phyloP scores from a whole-genome alignment of 2,329 filamentous ascomycete genomes.

The Ophiostoma ulmi region DNA sequence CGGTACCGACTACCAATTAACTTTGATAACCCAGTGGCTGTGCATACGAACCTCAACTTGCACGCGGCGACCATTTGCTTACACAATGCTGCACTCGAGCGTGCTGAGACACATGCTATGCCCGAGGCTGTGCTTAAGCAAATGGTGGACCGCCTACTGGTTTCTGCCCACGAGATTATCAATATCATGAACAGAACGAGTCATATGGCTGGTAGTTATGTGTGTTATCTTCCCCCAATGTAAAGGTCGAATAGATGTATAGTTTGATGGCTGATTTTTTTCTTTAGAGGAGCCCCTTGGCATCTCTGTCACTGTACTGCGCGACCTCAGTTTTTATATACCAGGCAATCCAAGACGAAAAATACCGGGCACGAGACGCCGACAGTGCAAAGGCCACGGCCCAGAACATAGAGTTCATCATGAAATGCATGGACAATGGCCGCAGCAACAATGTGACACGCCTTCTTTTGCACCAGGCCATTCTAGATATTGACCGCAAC shows the following conservation, averaged over 20 bases:
- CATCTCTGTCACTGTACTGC: constrained; percentile 79
- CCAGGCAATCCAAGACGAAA: constrained; percentile 55
- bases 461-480: constrained; percentile 77
- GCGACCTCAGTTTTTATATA: constrained; percentile 80
- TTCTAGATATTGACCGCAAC: constrained; percentile 68
- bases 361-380: constrained; percentile 8
- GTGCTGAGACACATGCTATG: constrained; percentile 66
- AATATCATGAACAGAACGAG: constrained; percentile 75
- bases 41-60: constrained; percentile 82
- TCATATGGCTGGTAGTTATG: constrained; percentile 44
- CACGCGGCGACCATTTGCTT: constrained; percentile 84
- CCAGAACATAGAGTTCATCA: constrained; percentile 64
- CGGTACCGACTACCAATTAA: constrained; percentile 66
- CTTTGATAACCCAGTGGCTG: constrained; percentile 63
- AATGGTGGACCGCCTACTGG: constrained; percentile 67
- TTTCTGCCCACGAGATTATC: constrained; percentile 78
- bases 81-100: constrained; percentile 83
- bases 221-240: constrained; percentile 42
- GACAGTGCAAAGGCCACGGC: constrained; percentile 39
- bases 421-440: constrained; percentile 72
- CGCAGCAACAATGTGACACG: constrained; percentile 69
- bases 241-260: constrained; percentile 27
- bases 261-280: constrained; percentile 40
- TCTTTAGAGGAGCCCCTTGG: constrained; percentile 55
- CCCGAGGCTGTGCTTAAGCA: constrained; percentile 60